Evolutionary conservation across 2,329 filamentous ascomycete species (phyloP).

Genomic region (Cercospora sp.): DNA sequence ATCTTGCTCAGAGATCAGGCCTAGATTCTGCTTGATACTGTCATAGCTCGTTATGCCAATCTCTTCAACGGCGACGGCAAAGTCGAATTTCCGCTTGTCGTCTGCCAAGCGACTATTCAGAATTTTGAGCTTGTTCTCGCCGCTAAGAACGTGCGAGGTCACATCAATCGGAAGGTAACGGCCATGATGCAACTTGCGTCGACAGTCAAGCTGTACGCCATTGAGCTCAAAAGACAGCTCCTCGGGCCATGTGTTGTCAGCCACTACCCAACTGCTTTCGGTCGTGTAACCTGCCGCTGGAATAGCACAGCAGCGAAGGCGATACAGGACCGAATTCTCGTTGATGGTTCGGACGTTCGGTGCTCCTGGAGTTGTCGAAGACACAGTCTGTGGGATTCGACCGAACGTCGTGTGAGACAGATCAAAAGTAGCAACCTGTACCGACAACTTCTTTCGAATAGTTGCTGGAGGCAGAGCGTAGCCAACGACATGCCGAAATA

Average conservation of each 20-base stretch:
- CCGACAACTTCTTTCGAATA: slow-evolving; percentile 36
- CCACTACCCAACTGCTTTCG: slow-evolving; percentile 61
- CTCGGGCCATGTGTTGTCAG: slow-evolving; percentile 70
- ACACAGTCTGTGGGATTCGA: slow-evolving; percentile 39
- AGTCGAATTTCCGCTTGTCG: slow-evolving; percentile 44
- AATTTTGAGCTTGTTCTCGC: slow-evolving; percentile 63
- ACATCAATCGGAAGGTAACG: slow-evolving; percentile 77
- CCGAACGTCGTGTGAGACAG: slow-evolving; percentile 43
- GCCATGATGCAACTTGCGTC: slow-evolving; percentile 70
- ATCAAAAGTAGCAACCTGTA: slow-evolving; percentile 51
- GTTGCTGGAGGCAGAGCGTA: slow-evolving; percentile 53
- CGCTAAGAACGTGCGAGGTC: slow-evolving; percentile 58
- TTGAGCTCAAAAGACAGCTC: slow-evolving; percentile 71
- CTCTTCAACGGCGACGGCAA: slow-evolving; percentile 68
- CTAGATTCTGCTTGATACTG: slow-evolving; percentile 41
- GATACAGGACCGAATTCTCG: slow-evolving; percentile 61
- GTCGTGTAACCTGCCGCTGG: slow-evolving; percentile 36
- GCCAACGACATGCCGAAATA: slow-evolving; percentile 60
- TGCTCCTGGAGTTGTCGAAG: slow-evolving; percentile 33
- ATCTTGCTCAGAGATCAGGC: slow-evolving; percentile 44
- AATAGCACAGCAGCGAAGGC: slow-evolving; percentile 65
- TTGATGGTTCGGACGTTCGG: slow-evolving; percentile 40
- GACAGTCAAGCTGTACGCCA: slow-evolving; percentile 52
- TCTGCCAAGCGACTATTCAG: slow-evolving; percentile 46
- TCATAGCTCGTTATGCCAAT: slow-evolving; percentile 56